Conservation (phyloP, 2,329 filamentous ascomycete genomes). For the Cercospora nicotianae region DNA sequence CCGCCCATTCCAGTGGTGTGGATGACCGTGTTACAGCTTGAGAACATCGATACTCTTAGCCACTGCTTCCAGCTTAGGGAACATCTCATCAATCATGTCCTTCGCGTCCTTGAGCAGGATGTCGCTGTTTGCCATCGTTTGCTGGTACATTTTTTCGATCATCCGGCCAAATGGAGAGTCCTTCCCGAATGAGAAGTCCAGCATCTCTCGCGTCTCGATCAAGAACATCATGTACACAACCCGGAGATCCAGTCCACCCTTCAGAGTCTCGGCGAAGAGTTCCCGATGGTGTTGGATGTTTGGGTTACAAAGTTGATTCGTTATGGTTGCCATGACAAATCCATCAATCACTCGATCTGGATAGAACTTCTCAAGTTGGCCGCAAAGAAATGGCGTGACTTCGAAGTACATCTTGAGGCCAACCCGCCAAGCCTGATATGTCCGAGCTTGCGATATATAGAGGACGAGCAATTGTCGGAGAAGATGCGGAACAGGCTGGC, state of each 20-base stretch:
- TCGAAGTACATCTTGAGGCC: slow-evolving; percentile 53
- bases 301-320: slow-evolving; percentile 28
- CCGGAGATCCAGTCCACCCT: slow-evolving; percentile 43
- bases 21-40: slow-evolving; percentile 23
- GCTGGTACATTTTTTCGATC: slow-evolving; percentile 27
- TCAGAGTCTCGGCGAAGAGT: slow-evolving; percentile 35
- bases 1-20: background rate
- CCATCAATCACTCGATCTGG: slow-evolving; percentile 56
- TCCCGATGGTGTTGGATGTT: slow-evolving; percentile 23
- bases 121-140: slow-evolving; percentile 29
- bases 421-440: slow-evolving; percentile 52
- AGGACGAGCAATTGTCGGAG: slow-evolving; percentile 55
- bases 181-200: slow-evolving; percentile 47
- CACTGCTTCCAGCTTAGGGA: slow-evolving; percentile 48
- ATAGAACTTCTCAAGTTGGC: slow-evolving; percentile 44
- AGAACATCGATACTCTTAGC: slow-evolving; percentile 40
- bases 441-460: slow-evolving; percentile 47
- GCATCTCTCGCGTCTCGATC: slow-evolving; percentile 43
- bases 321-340: slow-evolving; percentile 34
- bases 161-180: slow-evolving; percentile 37
- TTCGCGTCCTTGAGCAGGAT: slow-evolving; percentile 23
- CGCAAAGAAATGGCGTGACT: slow-evolving; percentile 52
- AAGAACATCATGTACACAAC: slow-evolving; percentile 47
- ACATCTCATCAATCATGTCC: slow-evolving; percentile 48
- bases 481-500: slow-evolving; percentile 57